Base-by-base conservation (phyloP, 2,329 filamentous ascomycete genomes). In the Waltergamsia citrina region DNA sequence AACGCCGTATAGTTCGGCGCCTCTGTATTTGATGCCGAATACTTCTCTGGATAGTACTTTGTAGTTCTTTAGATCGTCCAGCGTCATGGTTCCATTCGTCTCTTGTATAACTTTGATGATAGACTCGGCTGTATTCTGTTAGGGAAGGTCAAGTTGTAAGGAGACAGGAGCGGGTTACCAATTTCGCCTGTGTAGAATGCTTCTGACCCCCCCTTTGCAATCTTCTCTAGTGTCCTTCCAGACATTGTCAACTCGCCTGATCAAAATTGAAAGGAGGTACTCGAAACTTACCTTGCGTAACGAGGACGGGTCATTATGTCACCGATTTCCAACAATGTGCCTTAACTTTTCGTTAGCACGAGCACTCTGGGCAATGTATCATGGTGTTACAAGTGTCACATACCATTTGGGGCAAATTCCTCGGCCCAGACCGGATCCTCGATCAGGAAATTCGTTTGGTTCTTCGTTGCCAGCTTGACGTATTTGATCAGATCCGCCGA, bases 341-440 rank as follows among this genome's bases (percentile, higher is more conserved):
- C 63, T 65, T 23, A 3, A 29, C 9, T 23, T 12, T 1, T n/a
- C 16, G 27, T 28, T 23, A 20, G 27, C 23, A 4, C 33, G 11
- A n/a, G n/a, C n/a, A n/a, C n/a, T n/a, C n/a, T n/a, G n/a, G n/a
- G n/a, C n/a, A n/a, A n/a, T n/a, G n/a, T n/a, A n/a, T n/a, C n/a
- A n/a, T n/a, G n/a, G n/a, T n/a, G n/a, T n/a, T n/a, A n/a, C n/a
- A n/a, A n/a, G n/a, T n/a, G n/a, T 8, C 15, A 32, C 41, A 14
- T 37, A 63, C 66, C 90, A 39, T 88, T 78, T 0, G 86, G 86
- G 3, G 86, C 87, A 60, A 95, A 95, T 51, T 95, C 90, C 31
- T 83, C 55, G 0, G 88, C 85, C 81, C 86, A 96, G 4, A 76
- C 73, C 0, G 81, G 78, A 37, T 95, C 77, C 4, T 82, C 67